phyloP scores from a whole-genome alignment of 306 rosid species.

The Cucurbita pepo region DNA sequence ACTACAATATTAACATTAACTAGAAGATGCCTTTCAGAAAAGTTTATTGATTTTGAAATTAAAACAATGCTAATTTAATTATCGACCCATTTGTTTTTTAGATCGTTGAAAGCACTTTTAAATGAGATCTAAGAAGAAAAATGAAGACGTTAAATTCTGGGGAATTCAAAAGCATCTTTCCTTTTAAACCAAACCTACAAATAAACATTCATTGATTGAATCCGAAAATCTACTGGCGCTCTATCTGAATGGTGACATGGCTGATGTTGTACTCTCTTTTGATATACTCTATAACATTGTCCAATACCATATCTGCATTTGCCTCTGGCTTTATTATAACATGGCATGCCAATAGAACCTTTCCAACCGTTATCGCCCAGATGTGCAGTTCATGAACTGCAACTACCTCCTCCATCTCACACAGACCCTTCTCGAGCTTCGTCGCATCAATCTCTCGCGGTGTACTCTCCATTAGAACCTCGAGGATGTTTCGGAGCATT shows the following conservation, averaged over 20 bases:
- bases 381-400: slow-evolving; percentile 32
- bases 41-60: no score
- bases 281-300: slow-evolving; percentile 27
- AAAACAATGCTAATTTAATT: no score
- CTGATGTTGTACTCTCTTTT: slow-evolving; percentile 29
- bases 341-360: slow-evolving; percentile 34
- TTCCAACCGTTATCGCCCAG: slow-evolving; percentile 37
- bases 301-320: slow-evolving; percentile 27
- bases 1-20: no score
- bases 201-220: not conserved
- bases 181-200: not conserved
- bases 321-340: slow-evolving; percentile 33
- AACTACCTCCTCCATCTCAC: slow-evolving; percentile 42
- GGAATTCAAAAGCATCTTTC: not conserved
- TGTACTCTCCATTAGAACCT: slow-evolving; percentile 47
- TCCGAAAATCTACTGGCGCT: slow-evolving; percentile 22
- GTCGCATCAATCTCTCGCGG: slow-evolving; percentile 46
- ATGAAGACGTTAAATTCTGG: not conserved
- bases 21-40: no score
- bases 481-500: slow-evolving; percentile 41
- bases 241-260: slow-evolving; percentile 40
- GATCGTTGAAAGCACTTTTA: no score
- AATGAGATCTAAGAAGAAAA: not conserved
- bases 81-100: no score
- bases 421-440: slow-evolving; percentile 37